These are phyloP conservation scores for Penicillium angulare DNA, from an alignment of 495 filamentous ascomycete species.

Conservation along the genomic window DNA sequence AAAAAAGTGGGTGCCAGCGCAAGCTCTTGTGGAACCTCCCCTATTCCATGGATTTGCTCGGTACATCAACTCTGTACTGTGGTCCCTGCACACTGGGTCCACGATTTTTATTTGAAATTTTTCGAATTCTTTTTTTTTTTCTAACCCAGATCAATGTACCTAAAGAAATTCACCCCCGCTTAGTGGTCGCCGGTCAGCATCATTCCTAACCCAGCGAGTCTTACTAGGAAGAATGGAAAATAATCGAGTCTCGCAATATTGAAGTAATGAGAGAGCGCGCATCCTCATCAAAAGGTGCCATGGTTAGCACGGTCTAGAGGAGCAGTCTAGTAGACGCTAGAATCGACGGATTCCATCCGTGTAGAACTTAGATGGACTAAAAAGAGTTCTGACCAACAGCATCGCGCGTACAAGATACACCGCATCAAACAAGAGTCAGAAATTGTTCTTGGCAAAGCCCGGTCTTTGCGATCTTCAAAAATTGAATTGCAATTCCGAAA, in stretches of 20 bases:
- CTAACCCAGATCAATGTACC: too few species aligned
- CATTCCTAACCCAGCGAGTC: background rate
- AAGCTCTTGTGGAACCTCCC: conserved; percentile 18
- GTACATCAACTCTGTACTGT: conserved; percentile 14
- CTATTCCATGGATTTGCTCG: conserved; percentile 11
- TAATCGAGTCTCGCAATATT: conserved; percentile 3
- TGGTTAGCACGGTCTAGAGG: conserved; percentile 19
- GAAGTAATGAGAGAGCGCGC: conserved; percentile 9
- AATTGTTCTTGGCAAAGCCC: conserved; percentile 5
- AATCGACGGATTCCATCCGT: conserved; percentile 13
- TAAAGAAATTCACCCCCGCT: too few species aligned
- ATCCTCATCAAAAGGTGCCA: conserved; percentile 32
- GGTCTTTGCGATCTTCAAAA: conserved; percentile 2
- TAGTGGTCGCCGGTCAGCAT: too few species aligned
- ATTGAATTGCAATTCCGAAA: background rate
- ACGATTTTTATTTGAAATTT: background rate
- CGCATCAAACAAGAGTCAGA: conserved; percentile 14
- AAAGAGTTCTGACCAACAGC: conserved; percentile 10
- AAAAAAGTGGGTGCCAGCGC: conserved; percentile 12
- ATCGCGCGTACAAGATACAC: conserved; percentile 11
- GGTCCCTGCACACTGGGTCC: conserved; percentile 5
- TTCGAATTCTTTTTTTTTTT: conserved; percentile 2
- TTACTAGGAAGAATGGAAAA: background rate
- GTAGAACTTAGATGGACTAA: conserved; percentile 21
- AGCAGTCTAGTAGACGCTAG: conserved; percentile 26